phyloP scores from a whole-genome alignment of 129 eudicot genomes.

The Escallonia rubra region DNA sequence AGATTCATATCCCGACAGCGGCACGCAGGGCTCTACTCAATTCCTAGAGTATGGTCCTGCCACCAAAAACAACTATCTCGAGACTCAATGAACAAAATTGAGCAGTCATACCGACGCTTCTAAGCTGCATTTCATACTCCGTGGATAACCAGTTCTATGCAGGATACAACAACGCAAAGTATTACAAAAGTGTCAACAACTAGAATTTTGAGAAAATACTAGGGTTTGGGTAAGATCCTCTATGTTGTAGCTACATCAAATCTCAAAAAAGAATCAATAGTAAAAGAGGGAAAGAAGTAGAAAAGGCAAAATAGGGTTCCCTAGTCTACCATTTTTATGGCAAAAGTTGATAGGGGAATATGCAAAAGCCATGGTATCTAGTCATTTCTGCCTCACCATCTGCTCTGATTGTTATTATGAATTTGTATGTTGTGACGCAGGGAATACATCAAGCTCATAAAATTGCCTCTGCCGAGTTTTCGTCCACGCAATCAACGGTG shows the following conservation, averaged over 20 bases:
- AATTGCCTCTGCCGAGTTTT: slow-evolving; percentile 1
- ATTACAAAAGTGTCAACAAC: neutral
- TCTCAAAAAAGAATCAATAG: too few relatives aligned
- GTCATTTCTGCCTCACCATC: neutral
- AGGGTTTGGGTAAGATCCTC: neutral
- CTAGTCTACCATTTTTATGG: neutral
- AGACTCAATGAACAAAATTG: neutral
- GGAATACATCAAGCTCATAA: too few relatives aligned
- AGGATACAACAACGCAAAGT: neutral
- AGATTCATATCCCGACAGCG: too few relatives aligned
- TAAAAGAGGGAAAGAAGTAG: neutral
- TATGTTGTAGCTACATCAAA: too few relatives aligned
- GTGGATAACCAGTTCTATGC: too few relatives aligned
- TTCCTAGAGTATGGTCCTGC: neutral
- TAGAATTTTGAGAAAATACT: neutral
- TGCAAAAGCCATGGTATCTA: neutral
- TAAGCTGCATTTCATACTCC: too few relatives aligned
- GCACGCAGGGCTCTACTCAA: too few relatives aligned
- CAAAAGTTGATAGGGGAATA: too few relatives aligned
- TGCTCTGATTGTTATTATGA: neutral
- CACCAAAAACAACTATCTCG: neutral
- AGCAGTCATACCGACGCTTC: neutral
- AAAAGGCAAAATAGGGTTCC: neutral
- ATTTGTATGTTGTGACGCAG: neutral
- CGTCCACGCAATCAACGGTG: slow-evolving; percentile 33